Conservation (phyloP, 495 filamentous ascomycete species). For the Aspergillus avenaceus region DNA sequence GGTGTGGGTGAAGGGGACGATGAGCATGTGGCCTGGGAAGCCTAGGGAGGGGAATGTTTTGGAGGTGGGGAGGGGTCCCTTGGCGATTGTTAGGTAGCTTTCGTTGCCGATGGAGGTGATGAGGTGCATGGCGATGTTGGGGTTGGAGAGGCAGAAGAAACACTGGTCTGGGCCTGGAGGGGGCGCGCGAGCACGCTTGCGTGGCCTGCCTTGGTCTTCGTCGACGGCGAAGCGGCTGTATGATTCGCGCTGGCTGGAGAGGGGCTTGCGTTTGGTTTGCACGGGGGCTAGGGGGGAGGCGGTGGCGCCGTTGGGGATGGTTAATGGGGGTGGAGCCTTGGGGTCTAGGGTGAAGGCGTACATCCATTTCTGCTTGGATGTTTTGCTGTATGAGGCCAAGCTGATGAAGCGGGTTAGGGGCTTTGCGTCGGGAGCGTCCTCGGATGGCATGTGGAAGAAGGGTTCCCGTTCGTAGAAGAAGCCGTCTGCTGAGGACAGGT, state of each 20-base stretch:
- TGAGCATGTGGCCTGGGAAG: constrained; percentile 86
- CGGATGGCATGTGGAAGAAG: constrained; percentile 68
- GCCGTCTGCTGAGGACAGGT: constrained; percentile 66
- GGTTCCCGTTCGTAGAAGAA: constrained; percentile 89
- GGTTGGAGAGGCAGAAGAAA: constrained; percentile 92
- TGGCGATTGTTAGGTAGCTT: constrained; percentile 83
- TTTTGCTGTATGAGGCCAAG: constrained; percentile 70
- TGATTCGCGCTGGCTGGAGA: constrained; percentile 45
- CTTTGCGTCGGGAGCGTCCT: constrained; percentile 47
- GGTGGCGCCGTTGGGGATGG: constrained; percentile 64
- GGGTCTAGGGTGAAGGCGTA: constrained; percentile 82
- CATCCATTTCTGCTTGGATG: constrained; percentile 73
- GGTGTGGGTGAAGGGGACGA: constrained; percentile 79
- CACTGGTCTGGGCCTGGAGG: constrained; percentile 75
- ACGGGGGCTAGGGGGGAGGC: constrained; percentile 59
- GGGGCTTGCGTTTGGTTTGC: constrained; percentile 55
- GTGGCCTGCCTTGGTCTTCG: constrained; percentile 35
- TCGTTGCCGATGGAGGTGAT: constrained; percentile 82
- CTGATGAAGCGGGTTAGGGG: constrained; percentile 84
- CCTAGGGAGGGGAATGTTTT: constrained; percentile 62
- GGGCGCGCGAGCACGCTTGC: constrained; percentile 52
- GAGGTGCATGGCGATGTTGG: constrained; percentile 77
- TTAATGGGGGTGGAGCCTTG: constrained; percentile 49
- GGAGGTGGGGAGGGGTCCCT: constrained; percentile 74
- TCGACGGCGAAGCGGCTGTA: constrained; percentile 57